phyloP scores from a whole-genome alignment of 2,329 filamentous ascomycete species.

The Tolypocladium sp. region DNA sequence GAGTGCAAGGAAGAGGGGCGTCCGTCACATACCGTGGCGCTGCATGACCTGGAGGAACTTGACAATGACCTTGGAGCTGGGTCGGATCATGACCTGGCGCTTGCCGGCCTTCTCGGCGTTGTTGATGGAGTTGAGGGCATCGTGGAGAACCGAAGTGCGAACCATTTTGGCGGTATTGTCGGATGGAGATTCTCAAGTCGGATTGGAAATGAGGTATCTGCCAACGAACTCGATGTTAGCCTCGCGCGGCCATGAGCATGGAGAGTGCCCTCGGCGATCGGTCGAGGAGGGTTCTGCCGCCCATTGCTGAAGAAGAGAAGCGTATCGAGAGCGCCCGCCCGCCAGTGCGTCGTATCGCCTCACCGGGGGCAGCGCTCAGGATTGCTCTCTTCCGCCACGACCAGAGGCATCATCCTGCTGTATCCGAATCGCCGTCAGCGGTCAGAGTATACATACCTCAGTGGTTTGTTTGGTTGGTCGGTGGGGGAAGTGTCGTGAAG shows the following conservation, averaged over 20 bases:
- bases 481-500: not conserved
- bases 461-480: not conserved
- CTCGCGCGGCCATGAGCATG: constrained; percentile 53
- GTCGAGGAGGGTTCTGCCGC: constrained; percentile 61
- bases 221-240: constrained; percentile 43
- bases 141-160: constrained; percentile 98
- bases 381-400: constrained; percentile 56
- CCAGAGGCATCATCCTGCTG: constrained; percentile 33
- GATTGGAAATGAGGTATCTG: constrained; percentile 58
- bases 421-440: constrained; percentile 20
- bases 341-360: constrained; percentile 4
- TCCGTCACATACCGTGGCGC: constrained; percentile 78
- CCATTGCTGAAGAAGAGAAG: constrained; percentile 55
- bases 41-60: constrained; percentile 99
- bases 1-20: constrained; percentile 1
- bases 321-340: constrained; percentile 39
- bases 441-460: constrained; percentile 34
- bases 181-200: constrained; percentile 72
- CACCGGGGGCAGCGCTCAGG: constrained; percentile 23
- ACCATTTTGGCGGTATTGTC: constrained; percentile 78
- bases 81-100: constrained; percentile 97
- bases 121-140: constrained; percentile 99
- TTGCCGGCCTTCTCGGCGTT: constrained; percentile 99
- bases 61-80: constrained; percentile 98
- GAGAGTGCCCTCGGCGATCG: constrained; percentile 56